Evolutionary conservation across 768 basidiomycete genomes (phyloP), one percentile per base, ranked within the genome.

Genomic region (Amanita rubescens): DNA sequence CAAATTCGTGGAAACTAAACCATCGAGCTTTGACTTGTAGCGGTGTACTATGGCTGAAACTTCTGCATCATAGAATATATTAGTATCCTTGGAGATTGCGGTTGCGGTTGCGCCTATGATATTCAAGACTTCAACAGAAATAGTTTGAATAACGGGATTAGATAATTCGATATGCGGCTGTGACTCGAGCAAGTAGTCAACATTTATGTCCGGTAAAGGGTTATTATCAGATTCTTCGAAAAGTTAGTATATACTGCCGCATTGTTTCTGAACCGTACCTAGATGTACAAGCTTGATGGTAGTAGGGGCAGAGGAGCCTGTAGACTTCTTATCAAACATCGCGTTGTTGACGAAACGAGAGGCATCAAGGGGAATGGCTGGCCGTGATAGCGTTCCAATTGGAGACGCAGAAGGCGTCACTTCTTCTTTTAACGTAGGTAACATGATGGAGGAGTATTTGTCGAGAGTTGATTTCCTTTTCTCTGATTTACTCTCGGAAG

Each of bases 61-160:
- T 62, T 93, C 90, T 1, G 75, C 69, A 49, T 92, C 89, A 61
- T 92, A 85, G 64, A 92, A 89, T 15, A 87, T 64, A 55, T 76
- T 69, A 7, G 62, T 62, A 51, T 81, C 71, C 4, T 63, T 68
- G 10, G 72, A 69, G 10, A 90, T 58, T 1, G 75, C 59, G 1
- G 69, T 71, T 1, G 79, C 74, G 5, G 72, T 73, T 49, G 67
- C 73, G 10, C 81, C 84, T 0, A 71, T 64, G 54, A 93, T 73
- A 10, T 72, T 65, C 64, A 91, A 71, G 2, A 87, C 75, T 34
- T 92, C 90, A 3, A 90, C 79, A n/a, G 87, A 89, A 33, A 93
- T 76, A 0, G 79, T 84, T 52, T 70, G 71, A 22, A 69, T 49
- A 44, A 78, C 76, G 0, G 68, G 53, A 43, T 71, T 61, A 2